Evolutionary conservation across 2,329 filamentous ascomycete genomes (phyloP), one percentile per base, ranked within the genome.

Genomic region (Apiospora pterosperma): DNA sequence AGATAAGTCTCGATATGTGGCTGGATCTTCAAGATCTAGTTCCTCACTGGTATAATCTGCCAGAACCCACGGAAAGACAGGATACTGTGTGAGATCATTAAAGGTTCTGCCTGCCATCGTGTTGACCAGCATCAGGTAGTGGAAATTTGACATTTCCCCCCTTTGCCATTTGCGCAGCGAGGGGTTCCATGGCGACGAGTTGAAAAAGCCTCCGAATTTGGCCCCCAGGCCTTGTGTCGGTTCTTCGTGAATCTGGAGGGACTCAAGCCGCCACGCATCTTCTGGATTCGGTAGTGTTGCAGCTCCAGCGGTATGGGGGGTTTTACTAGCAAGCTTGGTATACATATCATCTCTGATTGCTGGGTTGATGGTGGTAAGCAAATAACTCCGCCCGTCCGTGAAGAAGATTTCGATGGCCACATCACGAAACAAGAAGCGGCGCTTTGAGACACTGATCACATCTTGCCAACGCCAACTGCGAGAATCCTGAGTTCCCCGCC

Each of bases 361-460:
- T 0, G 91, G 85, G 39, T 91, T 93, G 64, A 93, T 90, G 3
- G 93, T 89, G 0, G 95, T 98, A 64, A 99, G 79, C 19, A 99
- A 83, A 75, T 98, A 99, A 78, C 96, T 99, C 64, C 93, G 90
- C 1, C 96, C 96, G 74, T 99, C 96, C 0, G 93, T 94, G 75
- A 99, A 99, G 80, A 99, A 99, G 2, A 97, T 87, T 74, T 99
- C 96, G n/a, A 98, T 89, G 0, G 93, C 93, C 14, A 99, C 96
- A 73, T 99, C 95, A 31, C 96, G 90, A 77, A 98, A 97, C 4
- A 99, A 80, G 76, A 98, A 99, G 7, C 95, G 90, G 23, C 96
- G 89, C 77, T 99, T 99, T 0, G 95, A 98, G 39, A 98, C 91
- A 74, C 94, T 97, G 70, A 98, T 92, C 16, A 98, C 89, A 74